phyloP scores from a whole-genome alignment of 192 early-diverging fungal species.

The Physocladia obscura region DNA sequence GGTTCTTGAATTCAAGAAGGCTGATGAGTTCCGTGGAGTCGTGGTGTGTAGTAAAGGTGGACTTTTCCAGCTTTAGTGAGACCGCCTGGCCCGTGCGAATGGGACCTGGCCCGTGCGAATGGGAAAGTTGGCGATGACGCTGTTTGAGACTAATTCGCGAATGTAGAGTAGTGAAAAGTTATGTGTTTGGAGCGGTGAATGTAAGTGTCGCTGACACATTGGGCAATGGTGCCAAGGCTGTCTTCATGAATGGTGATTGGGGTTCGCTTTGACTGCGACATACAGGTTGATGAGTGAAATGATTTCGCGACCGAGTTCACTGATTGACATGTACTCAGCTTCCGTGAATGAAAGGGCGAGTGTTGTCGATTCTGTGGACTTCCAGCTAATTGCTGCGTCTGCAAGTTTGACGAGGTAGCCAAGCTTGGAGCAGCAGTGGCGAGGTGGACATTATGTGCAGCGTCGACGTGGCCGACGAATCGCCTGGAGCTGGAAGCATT shows the following conservation, averaged over 20 bases:
- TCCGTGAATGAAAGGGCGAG: not conserved
- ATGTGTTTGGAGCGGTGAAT: slow-evolving; percentile 10
- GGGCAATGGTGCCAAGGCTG: not conserved
- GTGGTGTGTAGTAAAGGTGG: no score
- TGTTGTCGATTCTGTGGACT: not conserved
- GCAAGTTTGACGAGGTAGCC: not conserved
- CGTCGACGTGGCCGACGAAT: not conserved
- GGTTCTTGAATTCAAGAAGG: no score
- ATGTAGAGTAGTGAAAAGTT: slow-evolving; percentile 8
- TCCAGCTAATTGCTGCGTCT: slow-evolving; percentile 1
- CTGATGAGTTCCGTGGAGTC: no score
- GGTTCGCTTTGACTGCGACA: not conserved
- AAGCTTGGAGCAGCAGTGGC: not conserved
- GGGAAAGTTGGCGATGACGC: no score
- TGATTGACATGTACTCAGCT: slow-evolving; percentile 18
- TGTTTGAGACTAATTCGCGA: not conserved
- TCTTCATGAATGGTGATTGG: slow-evolving; percentile 1
- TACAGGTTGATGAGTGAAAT: slow-evolving; percentile 1
- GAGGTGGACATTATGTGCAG: not conserved
- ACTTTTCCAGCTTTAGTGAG: no score
- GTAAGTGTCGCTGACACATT: slow-evolving; percentile 4
- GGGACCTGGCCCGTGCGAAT: no score
- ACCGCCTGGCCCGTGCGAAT: no score
- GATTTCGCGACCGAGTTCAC: not conserved
- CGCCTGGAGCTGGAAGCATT: not conserved